Percentiles rank a stretch among this genome's conserved stretches.
phyloP scores from a whole-genome alignment of 768 basidiomycete species.

The Boletus sp. region DNA sequence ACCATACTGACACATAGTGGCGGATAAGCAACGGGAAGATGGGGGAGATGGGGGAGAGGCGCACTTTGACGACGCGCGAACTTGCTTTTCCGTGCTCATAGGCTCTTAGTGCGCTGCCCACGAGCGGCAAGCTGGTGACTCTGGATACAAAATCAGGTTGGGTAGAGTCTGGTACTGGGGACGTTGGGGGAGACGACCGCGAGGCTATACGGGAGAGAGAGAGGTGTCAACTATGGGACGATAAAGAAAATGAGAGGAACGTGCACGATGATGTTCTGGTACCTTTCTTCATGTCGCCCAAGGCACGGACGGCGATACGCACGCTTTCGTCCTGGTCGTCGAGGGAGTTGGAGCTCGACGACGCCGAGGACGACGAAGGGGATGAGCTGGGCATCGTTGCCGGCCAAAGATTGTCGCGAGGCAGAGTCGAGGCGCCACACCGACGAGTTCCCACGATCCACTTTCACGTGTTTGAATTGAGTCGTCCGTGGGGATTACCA shows the following conservation, averaged over 20 bases:
- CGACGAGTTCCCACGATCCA: neutral
- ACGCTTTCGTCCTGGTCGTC: constrained; percentile 71
- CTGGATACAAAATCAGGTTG: constrained; percentile 45
- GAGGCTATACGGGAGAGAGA: constrained; percentile 1
- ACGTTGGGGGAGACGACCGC: constrained; percentile 11
- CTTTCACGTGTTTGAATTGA: constrained; percentile 26
- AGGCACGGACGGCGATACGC: constrained; percentile 70
- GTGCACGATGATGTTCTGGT: constrained; percentile 16
- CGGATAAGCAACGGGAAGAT: constrained; percentile 8
- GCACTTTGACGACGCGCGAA: constrained; percentile 81
- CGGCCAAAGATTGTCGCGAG: neutral
- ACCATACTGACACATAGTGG: constrained; percentile 57
- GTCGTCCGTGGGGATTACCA: neutral
- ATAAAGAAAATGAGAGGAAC: constrained; percentile 2
- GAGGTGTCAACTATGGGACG: neutral
- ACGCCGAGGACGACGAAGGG: constrained; percentile 11
- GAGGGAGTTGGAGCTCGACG: constrained; percentile 22
- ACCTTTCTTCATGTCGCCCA: constrained; percentile 73
- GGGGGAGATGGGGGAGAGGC: constrained; percentile 8
- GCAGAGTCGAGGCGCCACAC: neutral
- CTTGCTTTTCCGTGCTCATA: constrained; percentile 84
- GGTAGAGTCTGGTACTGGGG: constrained; percentile 10
- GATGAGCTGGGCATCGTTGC: constrained; percentile 15
- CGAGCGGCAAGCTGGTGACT: constrained; percentile 67
- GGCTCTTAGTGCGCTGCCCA: constrained; percentile 65